phyloP scores from a whole-genome alignment of 2,329 filamentous ascomycete species.

The Reticulascus tulasneorum region DNA sequence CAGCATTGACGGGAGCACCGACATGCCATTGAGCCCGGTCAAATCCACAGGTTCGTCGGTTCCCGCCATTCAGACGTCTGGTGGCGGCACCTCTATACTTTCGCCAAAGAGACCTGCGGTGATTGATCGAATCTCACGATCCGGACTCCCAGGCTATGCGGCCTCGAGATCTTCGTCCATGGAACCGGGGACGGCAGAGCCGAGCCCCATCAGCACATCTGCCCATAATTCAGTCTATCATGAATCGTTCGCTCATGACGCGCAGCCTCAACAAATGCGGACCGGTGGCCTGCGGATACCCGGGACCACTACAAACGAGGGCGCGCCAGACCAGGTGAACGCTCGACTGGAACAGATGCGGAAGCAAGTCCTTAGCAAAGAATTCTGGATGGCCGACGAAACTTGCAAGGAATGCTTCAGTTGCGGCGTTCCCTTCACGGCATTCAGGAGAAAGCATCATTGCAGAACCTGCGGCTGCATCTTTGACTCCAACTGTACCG shows the following conservation, averaged over 20 bases:
- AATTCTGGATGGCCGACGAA: conserved; percentile 99
- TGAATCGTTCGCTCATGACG: conserved; percentile 49
- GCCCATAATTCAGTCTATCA: conserved; percentile 56
- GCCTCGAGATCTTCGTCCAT: conserved; percentile 56
- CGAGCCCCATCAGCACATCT: conserved; percentile 54
- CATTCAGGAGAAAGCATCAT: conserved; percentile 93
- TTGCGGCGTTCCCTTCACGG: conserved; percentile 85
- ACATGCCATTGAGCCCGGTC: conserved; percentile 39
- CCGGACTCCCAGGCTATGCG: conserved; percentile 36
- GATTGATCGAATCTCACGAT: conserved; percentile 51
- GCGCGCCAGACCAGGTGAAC: conserved; percentile 55
- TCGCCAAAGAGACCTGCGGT: conserved; percentile 44
- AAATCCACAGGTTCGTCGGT: conserved; percentile 28
- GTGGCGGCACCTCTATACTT: conserved; percentile 26
- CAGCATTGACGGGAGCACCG: conserved; percentile 41
- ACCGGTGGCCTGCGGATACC: conserved; percentile 49
- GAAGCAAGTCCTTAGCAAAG: conserved; percentile 84
- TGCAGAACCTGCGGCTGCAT: conserved; percentile 97
- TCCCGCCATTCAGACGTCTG: conserved; percentile 28
- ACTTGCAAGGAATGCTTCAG: conserved; percentile 97
- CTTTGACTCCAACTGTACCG: conserved; percentile 94
- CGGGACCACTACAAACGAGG: conserved; percentile 53
- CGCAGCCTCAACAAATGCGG: conserved; percentile 38
- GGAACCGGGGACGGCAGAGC: conserved; percentile 53
- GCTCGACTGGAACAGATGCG: conserved; percentile 68